Percentiles rank a stretch among this genome's conserved stretches.
Evolutionary conservation across 371 early-diverging fungal genomes (phyloP).

Genomic region (Mortierella sp.): DNA sequence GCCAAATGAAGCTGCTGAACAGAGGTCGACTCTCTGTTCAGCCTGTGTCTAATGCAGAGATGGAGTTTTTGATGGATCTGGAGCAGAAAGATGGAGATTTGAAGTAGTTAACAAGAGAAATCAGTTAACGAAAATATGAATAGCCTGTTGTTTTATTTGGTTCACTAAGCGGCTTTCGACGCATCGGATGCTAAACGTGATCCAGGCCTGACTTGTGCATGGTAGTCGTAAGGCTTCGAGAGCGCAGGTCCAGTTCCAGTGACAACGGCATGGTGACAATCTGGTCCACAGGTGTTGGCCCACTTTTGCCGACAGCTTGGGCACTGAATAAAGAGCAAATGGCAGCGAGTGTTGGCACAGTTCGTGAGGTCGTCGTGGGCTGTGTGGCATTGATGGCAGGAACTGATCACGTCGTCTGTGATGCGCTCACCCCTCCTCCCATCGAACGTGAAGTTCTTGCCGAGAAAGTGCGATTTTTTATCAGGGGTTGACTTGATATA

Average conservation of each 20-base stretch:
- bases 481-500: slow-evolving; percentile 58
- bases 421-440: slow-evolving; percentile 78
- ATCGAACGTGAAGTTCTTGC: slow-evolving; percentile 87
- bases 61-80: slow-evolving; percentile 64
- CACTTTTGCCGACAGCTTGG: slow-evolving; percentile 65
- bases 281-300: slow-evolving; percentile 71
- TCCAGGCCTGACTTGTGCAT: slow-evolving; percentile 61
- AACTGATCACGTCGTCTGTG: slow-evolving; percentile 68
- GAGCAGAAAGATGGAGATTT: slow-evolving; percentile 13
- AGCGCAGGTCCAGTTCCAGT: slow-evolving; percentile 30
- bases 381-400: slow-evolving; percentile 76
- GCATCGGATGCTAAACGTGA: neutral
- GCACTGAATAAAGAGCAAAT: slow-evolving; percentile 81
- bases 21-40: slow-evolving; percentile 77
- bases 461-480: slow-evolving; percentile 67
- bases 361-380: slow-evolving; percentile 76
- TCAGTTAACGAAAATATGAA: neutral
- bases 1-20: slow-evolving; percentile 69
- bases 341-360: slow-evolving; percentile 74
- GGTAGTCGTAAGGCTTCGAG: slow-evolving; percentile 60
- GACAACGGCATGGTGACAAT: slow-evolving; percentile 61
- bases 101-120: neutral
- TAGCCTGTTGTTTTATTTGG: neutral
- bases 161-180: slow-evolving; percentile 23
- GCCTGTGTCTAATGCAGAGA: slow-evolving; percentile 66